Base-by-base conservation (phyloP, 2,329 filamentous ascomycete species). In the Fusarium pseudograminearum region DNA sequence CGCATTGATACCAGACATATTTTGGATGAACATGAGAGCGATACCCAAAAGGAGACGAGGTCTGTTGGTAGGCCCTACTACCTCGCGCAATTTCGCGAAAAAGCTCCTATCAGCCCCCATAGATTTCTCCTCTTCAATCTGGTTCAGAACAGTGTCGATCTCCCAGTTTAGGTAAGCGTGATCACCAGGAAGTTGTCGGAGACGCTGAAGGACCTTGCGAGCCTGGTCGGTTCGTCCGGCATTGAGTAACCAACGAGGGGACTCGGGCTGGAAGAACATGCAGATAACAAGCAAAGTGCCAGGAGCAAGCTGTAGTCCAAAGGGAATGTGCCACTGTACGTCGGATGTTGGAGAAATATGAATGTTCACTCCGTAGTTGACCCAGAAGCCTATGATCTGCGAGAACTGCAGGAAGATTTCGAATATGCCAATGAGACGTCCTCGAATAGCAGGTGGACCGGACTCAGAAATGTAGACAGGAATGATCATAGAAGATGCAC, bases 381-480 rank as follows among this genome's bases (percentile, higher is more conserved):
- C 38, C 55, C 55, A 65, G 38, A 65, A 65, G 1, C 62, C 62
- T 4, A 65, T 45, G 11, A 65, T 51, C 8, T 63, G 62, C 4
- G 59, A 61, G 4, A 61, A 47, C 20, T 65, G 62, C 1, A 65
- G 44, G 28, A 65, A 51, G 5, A 65, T 65, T 22, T 65, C 62
- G 18, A 65, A 65, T 24, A 57, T 65, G 34, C 62, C 62, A 4
- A 65, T 46, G 3, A 65, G 33, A 24, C 62, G 51, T 33, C 62
- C 62, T n/a, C 62, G 44, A 14, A 65, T 63, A 7, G 61, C 53
- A 6, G 59, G 41, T 11, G 62, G 62, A 3, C 46, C 50, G n/a
- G 52, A 65, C 28, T 65, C 62, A 6, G 62, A 61, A 12, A 65
- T 57, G 15, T 63, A 65, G n/a, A 65, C 60, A 4, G 62, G 62